A percentile compares a stretch with the other conserved stretches of the same genome.
Evolutionary conservation across 2,329 filamentous ascomycete genomes (phyloP).

Genomic region (Claviceps sp.): DNA sequence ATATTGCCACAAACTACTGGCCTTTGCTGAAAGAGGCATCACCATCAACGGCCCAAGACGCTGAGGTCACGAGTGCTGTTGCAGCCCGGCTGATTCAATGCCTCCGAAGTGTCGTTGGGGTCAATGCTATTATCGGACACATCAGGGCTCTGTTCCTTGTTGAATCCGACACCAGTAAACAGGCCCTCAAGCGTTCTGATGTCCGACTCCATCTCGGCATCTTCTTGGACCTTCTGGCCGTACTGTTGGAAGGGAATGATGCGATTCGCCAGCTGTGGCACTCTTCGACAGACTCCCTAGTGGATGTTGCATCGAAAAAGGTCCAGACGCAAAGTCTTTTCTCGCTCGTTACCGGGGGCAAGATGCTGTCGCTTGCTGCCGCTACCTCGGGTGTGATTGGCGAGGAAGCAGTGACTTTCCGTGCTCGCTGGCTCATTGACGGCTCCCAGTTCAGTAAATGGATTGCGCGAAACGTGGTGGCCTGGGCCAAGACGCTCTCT

Average conservation of each 20-base stretch:
- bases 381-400: slow-evolving; percentile 41
- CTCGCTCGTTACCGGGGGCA: slow-evolving; percentile 33
- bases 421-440: slow-evolving; percentile 46
- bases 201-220: slow-evolving; percentile 29
- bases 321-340: slow-evolving; percentile 24
- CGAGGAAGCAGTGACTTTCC: slow-evolving; percentile 13
- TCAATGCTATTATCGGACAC: slow-evolving; percentile 64
- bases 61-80: slow-evolving; percentile 1
- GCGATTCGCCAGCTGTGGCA: slow-evolving; percentile 26
- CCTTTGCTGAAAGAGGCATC: slow-evolving; percentile 38
- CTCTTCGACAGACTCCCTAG: slow-evolving; percentile 14
- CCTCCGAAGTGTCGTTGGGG: slow-evolving; percentile 59
- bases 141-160: slow-evolving; percentile 47
- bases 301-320: slow-evolving; percentile 15
- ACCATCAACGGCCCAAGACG: slow-evolving; percentile 4
- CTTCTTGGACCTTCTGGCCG: slow-evolving; percentile 29
- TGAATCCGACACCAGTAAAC: slow-evolving; percentile 27
- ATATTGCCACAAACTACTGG: slow-evolving; percentile 79
- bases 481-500: slow-evolving; percentile 23
- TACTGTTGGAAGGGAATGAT: slow-evolving; percentile 25
- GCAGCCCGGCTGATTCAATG: slow-evolving; percentile 41
- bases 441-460: slow-evolving; percentile 54
- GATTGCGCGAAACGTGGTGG: slow-evolving; percentile 52
- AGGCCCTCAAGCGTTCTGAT: slow-evolving; percentile 27
- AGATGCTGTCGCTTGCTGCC: slow-evolving; percentile 35